phyloP scores from a whole-genome alignment of 2,329 filamentous ascomycete species.

The Tricladium varicosporioides region DNA sequence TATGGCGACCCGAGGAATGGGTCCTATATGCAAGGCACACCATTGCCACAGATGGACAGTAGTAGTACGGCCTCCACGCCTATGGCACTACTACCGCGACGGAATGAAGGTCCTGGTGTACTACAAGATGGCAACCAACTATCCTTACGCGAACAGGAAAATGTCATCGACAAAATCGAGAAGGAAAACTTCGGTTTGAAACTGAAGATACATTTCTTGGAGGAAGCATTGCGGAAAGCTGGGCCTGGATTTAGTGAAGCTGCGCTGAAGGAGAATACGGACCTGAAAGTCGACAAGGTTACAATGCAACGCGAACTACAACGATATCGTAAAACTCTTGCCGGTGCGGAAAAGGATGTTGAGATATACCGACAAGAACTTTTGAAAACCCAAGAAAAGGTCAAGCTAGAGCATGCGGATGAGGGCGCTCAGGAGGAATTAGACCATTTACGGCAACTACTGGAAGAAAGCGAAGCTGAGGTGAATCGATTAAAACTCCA shows the following conservation, averaged over 20 bases:
- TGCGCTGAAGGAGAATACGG: constrained; percentile 90
- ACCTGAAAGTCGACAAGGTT: constrained; percentile 88
- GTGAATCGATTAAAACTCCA: constrained; percentile 53
- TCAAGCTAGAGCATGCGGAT: constrained; percentile 72
- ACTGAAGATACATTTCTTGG: constrained; percentile 93
- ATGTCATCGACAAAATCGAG: constrained; percentile 91
- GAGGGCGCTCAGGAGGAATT: constrained; percentile 64
- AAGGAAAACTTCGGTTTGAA: constrained; percentile 98
- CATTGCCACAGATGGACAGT: constrained; percentile 70
- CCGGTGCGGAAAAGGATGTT: constrained; percentile 79
- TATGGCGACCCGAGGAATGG: constrained; percentile 65
- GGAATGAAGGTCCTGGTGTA: constrained; percentile 61
- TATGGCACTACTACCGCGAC: constrained; percentile 65
- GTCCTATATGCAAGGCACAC: constrained; percentile 64
- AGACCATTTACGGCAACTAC: constrained; percentile 52
- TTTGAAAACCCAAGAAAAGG: constrained; percentile 76
- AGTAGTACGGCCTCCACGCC: constrained; percentile 86
- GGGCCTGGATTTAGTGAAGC: constrained; percentile 88
- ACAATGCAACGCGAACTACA: constrained; percentile 86
- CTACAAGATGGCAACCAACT: constrained; percentile 86
- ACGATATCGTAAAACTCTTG: constrained; percentile 80
- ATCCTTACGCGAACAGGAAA: constrained; percentile 91
- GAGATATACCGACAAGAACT: constrained; percentile 82
- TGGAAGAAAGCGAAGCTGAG: constrained; percentile 54
- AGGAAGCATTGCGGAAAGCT: constrained; percentile 82